A percentile compares a stretch with the other conserved stretches of the same genome.
phyloP scores from a whole-genome alignment of 129 eudicot genomes.

The Helichrysum umbraculigerum region DNA sequence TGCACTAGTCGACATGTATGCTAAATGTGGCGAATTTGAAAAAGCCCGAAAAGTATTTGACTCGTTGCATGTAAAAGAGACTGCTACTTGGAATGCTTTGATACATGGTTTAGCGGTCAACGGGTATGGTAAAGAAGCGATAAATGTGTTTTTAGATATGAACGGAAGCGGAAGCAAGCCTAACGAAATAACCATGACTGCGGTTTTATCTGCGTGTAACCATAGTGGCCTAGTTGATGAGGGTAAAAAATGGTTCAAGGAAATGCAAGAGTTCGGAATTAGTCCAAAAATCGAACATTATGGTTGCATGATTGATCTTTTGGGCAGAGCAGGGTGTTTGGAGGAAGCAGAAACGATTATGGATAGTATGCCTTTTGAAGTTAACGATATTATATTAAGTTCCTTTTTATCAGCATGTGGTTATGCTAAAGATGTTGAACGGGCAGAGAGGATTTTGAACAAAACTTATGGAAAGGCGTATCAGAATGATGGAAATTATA shows the following conservation, averaged over 20 bases:
- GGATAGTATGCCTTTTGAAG: constrained; percentile 70
- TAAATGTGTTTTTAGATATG: constrained; percentile 62
- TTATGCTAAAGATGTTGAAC: constrained; percentile 47
- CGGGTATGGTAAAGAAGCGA: constrained; percentile 67
- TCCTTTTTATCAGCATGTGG: constrained; percentile 76
- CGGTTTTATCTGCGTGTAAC: constrained; percentile 82
- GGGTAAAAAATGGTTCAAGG: constrained; percentile 63
- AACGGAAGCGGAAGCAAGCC: constrained; percentile 46
- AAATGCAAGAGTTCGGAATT: constrained; percentile 51
- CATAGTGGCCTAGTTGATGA: constrained; percentile 86
- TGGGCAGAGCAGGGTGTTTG: constrained; percentile 72
- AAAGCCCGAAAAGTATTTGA: constrained; percentile 65
- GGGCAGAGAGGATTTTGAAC: constrained; percentile 68
- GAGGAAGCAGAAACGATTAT: constrained; percentile 82
- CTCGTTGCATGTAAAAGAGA: constrained; percentile 40
- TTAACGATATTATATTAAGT: constrained; percentile 71
- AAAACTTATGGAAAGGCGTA: constrained; percentile 43
- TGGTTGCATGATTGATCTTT: constrained; percentile 81
- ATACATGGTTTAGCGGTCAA: constrained; percentile 87
- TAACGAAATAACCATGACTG: constrained; percentile 73
- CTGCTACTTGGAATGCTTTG: constrained; percentile 78
- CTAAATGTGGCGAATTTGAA: constrained; percentile 80
- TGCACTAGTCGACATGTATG: constrained; percentile 77
- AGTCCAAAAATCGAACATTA: constrained; percentile 68
- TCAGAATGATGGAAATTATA: constrained; percentile 61